These are phyloP conservation scores for Crotalaria pallida DNA, from an alignment of 306 rosid species.

Conservation along the genomic window DNA sequence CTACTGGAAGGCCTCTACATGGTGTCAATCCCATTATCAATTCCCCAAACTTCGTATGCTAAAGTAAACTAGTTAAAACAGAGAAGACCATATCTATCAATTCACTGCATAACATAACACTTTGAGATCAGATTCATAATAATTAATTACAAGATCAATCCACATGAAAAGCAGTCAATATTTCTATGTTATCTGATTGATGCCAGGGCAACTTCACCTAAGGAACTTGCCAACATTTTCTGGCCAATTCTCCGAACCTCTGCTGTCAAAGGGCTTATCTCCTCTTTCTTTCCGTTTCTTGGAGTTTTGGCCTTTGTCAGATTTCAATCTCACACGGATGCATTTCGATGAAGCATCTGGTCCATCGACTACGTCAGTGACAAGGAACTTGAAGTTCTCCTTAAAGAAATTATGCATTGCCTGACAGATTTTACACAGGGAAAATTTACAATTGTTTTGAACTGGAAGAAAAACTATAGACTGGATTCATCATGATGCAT, in stretches of 20 bases:
- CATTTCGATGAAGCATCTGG: slow-evolving; percentile 87
- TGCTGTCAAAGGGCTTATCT: slow-evolving; percentile 81
- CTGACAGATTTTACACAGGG: slow-evolving; percentile 42
- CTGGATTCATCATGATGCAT: not conserved
- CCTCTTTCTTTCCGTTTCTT: slow-evolving; percentile 82
- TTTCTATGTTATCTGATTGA: no score
- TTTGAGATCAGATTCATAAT: not conserved
- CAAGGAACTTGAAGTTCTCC: slow-evolving; percentile 82
- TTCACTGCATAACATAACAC: not conserved
- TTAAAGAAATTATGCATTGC: slow-evolving; percentile 80
- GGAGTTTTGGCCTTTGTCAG: slow-evolving; percentile 49
- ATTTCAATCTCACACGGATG: slow-evolving; percentile 78
- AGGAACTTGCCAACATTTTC: slow-evolving; percentile 72
- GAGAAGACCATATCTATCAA: not conserved
- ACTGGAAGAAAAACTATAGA: not conserved
- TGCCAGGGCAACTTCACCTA: slow-evolving; percentile 37
- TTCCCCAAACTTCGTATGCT: not conserved
- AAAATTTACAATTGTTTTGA: not conserved
- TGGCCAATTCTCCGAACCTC: slow-evolving; percentile 88
- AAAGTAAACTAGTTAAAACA: not conserved
- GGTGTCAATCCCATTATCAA: not conserved
- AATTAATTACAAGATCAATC: not conserved
- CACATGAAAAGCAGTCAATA: not conserved
- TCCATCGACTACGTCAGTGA: slow-evolving; percentile 81
- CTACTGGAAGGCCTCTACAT: not conserved